Evolutionary conservation across 768 basidiomycete genomes (phyloP), one percentile per base, ranked within the genome.

Genomic region (Mycena galericulata): DNA sequence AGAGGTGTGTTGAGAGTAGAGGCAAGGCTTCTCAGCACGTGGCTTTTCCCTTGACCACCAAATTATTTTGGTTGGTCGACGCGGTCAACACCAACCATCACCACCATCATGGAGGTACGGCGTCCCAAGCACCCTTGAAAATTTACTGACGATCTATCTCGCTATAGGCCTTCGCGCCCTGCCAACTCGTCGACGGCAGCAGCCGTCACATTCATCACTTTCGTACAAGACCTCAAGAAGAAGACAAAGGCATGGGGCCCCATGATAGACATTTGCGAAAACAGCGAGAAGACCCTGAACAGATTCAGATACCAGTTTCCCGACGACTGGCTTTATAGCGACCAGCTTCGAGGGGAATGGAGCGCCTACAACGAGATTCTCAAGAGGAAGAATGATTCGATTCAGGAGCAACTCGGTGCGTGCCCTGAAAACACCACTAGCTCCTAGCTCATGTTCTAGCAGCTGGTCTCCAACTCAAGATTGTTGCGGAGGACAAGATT

Each of bases 401-500:
- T 99, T 74, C 96, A 98, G 82, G 97, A 99, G 80, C 98, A 99
- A 78, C 88, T 99, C 47, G 94, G 97, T 97, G 79, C 65, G 88
- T 77, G 30, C n/a, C n/a, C 43, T 30, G 45, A 47, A 67, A 24
- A 55, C 12, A 69, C 24, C 49, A 59, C 29, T 3, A 40, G 14
- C 22, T 56, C 47, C 50, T n/a, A 43, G 41, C 34, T 70, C 15
- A 53, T 34, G 49, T 40, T 4, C 36, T 4, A 43, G 43, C 67
- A 97, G 97, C 95, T 70, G 98, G 97, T 1, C 85, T 99, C n/a
- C 98, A 99, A 80, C 85, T 98, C 69, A 99, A 99, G 87, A 97
- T 99, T 78, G 94, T 97, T n/a, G 96, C 98, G 2, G 96, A 99
- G 79, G 98, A 98, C 85, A 97, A 97, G 84, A 96, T 98, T 61